phyloP scores from a whole-genome alignment of 2,329 filamentous ascomycete genomes.

The Mycosphaerella arachidis region DNA sequence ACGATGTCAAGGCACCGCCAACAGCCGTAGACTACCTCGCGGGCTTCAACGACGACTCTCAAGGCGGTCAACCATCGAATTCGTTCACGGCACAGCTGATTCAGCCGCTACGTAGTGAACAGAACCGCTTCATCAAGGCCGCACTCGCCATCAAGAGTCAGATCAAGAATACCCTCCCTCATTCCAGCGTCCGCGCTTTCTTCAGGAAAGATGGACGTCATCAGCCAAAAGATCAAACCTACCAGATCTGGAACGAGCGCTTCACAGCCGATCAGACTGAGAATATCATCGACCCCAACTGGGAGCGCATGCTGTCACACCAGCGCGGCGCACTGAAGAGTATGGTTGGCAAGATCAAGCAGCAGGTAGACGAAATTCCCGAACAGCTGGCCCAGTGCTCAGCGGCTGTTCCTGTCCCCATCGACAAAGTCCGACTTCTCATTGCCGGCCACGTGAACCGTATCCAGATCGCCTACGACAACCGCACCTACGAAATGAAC shows the following conservation, averaged over 20 bases:
- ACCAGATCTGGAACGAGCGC: conserved; percentile 22
- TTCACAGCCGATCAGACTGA: conserved; percentile 11
- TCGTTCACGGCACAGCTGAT: conserved; percentile 1
- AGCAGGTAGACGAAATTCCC: conserved; percentile 1
- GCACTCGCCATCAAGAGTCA: too few species aligned
- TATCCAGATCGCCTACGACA: neutral
- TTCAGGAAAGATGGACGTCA: conserved; percentile 20
- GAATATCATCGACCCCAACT: neutral
- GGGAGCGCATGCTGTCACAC: neutral
- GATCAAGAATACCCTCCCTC: too few species aligned
- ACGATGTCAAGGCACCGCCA: neutral
- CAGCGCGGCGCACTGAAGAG: neutral
- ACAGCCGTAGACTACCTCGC: too few species aligned
- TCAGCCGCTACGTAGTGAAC: conserved; percentile 5
- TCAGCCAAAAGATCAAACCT: conserved; percentile 1
- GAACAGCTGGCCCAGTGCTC: conserved; percentile 3
- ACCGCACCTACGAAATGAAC: conserved; percentile 2
- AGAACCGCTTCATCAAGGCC: neutral
- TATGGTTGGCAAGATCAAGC: neutral
- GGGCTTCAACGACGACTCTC: neutral
- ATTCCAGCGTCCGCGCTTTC: conserved; percentile 19
- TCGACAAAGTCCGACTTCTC: neutral
- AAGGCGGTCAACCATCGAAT: neutral
- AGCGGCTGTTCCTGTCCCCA: neutral
- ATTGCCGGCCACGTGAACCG: conserved; percentile 2